These are phyloP conservation scores for Delonix regia DNA, from an alignment of 306 rosid genomes.

Conservation along the genomic window DNA sequence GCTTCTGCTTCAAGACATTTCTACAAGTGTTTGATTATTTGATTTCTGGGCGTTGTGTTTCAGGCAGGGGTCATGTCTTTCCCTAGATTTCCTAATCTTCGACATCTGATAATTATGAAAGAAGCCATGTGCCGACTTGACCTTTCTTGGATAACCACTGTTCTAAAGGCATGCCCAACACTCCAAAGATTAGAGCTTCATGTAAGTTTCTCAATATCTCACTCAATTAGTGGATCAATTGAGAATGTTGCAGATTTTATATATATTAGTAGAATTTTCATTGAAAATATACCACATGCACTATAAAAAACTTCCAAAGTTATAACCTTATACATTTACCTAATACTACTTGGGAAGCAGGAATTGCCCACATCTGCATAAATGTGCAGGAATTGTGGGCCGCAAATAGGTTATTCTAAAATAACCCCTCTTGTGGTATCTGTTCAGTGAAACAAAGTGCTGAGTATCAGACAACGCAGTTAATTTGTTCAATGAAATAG, in stretches of 20 bases:
- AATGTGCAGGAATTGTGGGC: no score
- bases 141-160: constrained; percentile 23
- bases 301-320: no score
- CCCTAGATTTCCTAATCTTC: constrained; percentile 30
- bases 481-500: background rate
- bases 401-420: no score
- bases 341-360: background rate
- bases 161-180: constrained; percentile 33
- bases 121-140: constrained; percentile 6
- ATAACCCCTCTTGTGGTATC: background rate
- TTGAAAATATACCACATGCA: no score
- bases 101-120: constrained; percentile 38
- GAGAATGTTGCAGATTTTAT: background rate
- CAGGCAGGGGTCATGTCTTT: constrained; percentile 23
- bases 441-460: background rate
- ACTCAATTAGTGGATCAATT: background rate
- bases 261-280: no score
- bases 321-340: background rate
- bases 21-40: background rate
- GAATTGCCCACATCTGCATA: background rate
- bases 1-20: background rate
- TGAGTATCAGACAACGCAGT: background rate
- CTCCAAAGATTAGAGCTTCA: constrained; percentile 41
- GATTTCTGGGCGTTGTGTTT: background rate
- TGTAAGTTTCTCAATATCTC: constrained; percentile 17